Evolutionary conservation across 345 rosid species (phyloP), one percentile per base, ranked within the genome.

Genomic region (Citrus maxima): DNA sequence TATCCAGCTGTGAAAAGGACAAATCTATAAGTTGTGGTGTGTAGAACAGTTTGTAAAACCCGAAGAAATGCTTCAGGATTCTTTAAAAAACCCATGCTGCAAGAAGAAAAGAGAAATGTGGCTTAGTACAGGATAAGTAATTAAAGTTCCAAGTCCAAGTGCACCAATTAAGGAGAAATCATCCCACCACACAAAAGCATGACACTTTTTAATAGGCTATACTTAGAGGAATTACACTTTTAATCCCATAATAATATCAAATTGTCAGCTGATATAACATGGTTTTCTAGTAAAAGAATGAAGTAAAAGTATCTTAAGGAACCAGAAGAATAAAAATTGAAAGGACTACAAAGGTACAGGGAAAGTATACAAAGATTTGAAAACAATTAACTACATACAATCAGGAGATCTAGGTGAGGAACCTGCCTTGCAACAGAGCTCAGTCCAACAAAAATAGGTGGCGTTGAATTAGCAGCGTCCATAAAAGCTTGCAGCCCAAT

Each of bases 391-490:
- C 21, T 22, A 56, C 1, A 21, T 2, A 38, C 38, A 60, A 35
- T 54, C 10, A 55, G 6, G 14, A 60, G 68, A 30, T 69, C 56
- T 65, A 62, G 54, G 46, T 70, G 59, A 80, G 42, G 78, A 80
- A 77, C 89, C 81, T 85, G 87, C 98, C 98, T 92, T 78, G 95
- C 98, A 80, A 88, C 34, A 74, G 98, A 90, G 85, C 97, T 95
- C 79, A 93, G 75, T 46, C 98, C 89, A 24, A 93, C 34, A 70
- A 93, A 95, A 75, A 93, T 84, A 75, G 90, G 95, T 25, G 77
- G 93, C 63, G 56, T 32, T 28, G 83, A 86, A 42, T 84, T 76
- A 66, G 84, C 59, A 74, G 80, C 61, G 69, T 80, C 84, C 54
- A 92, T 38, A 82, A 93, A 95, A 80, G 61, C 54, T 80, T 86